Conservation (phyloP, 768 basidiomycete species). For the Trametes gibbosa region DNA sequence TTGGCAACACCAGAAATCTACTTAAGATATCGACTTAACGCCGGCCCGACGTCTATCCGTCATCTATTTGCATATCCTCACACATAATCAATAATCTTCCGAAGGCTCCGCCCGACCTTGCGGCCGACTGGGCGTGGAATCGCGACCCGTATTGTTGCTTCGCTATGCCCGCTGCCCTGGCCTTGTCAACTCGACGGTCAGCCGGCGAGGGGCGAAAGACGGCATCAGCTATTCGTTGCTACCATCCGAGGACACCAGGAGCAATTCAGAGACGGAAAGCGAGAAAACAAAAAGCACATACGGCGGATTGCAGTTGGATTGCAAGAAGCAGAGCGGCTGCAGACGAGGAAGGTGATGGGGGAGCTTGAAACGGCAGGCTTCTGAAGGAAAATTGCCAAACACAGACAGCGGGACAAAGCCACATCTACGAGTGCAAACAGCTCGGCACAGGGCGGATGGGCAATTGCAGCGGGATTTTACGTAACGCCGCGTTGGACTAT, state of each 20-base stretch:
- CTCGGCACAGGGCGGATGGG: not conserved
- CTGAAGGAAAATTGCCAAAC: constrained; percentile 8
- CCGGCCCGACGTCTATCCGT: too few species aligned
- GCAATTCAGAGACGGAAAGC: not conserved
- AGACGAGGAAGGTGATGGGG: not conserved
- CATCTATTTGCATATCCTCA: too few species aligned
- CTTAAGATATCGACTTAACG: too few species aligned
- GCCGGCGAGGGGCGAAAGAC: not conserved
- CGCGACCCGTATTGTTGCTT: not conserved
- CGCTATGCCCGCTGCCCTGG: not conserved
- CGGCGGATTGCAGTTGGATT: constrained; percentile 6
- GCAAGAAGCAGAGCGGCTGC: not conserved
- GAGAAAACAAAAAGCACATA: constrained; percentile 2
- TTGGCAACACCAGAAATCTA: too few species aligned
- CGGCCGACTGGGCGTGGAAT: too few species aligned
- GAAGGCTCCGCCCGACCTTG: too few species aligned
- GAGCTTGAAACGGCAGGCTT: not conserved
- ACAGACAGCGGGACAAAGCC: constrained; percentile 8
- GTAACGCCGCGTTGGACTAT: constrained; percentile 4
- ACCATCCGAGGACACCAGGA: not conserved
- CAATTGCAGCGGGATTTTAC: constrained; percentile 17
- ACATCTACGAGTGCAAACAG: constrained; percentile 12
- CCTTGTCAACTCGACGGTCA: not conserved
- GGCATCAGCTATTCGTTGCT: not conserved
- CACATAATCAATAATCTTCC: too few species aligned